A percentile compares a stretch with the other conserved stretches of the same genome.
phyloP scores from a whole-genome alignment of 108 stramenopile species.

The Skeletonema menzelii region DNA sequence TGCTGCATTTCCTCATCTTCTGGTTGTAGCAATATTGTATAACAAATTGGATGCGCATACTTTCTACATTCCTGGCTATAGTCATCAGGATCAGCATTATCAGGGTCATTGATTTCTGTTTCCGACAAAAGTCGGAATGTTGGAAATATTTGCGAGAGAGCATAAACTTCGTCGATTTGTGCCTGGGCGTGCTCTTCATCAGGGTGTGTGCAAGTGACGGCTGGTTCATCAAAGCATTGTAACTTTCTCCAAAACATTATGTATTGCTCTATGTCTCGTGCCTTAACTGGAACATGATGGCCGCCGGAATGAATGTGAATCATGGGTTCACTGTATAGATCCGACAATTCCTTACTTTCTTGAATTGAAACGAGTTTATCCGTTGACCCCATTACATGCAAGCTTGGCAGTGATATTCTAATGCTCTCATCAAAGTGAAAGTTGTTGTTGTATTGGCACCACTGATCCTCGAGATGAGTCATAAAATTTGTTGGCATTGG shows the following conservation, averaged over 20 bases:
- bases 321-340: constrained; percentile 24
- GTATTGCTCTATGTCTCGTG: constrained; percentile 49
- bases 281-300: constrained; percentile 80
- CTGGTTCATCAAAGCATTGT: background rate
- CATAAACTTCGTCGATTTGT: constrained; percentile 75
- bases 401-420: constrained; percentile 34
- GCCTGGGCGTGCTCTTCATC: constrained; percentile 63
- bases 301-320: constrained; percentile 60
- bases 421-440: constrained; percentile 6
- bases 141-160: constrained; percentile 72
- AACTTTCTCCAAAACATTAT: constrained; percentile 55
- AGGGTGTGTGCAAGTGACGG: constrained; percentile 27
- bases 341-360: constrained; percentile 41
- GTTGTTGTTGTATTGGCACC: background rate
- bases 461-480: constrained; percentile 3
- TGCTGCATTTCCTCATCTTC: constrained; percentile 23
- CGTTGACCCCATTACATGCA: constrained; percentile 71
- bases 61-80: constrained; percentile 20
- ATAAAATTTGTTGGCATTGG: constrained; percentile 55
- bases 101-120: constrained; percentile 8
- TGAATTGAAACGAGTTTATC: constrained; percentile 61
- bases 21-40: constrained; percentile 53
- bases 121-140: constrained; percentile 61
- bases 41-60: constrained; percentile 63
- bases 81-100: constrained; percentile 14